A percentile compares a stretch with the other conserved stretches of the same genome.
Evolutionary conservation across 129 eudicot species (phyloP).

Genomic region (Apium graveolens): DNA sequence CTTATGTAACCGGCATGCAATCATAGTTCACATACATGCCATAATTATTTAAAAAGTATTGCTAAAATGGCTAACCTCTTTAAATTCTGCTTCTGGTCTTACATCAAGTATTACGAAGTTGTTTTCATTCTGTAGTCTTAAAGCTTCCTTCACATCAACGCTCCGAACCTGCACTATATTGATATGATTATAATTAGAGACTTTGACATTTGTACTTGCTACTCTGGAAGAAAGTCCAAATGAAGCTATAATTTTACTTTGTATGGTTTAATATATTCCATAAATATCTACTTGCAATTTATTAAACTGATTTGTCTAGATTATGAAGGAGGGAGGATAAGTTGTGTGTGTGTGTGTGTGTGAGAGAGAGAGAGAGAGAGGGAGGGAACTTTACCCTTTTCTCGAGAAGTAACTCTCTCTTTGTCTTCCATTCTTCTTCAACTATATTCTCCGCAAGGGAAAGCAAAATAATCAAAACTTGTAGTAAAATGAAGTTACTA

Average conservation of each 20-base stretch:
- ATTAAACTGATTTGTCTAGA: not conserved
- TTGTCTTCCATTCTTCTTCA: slow-evolving; percentile 87
- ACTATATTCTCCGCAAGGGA: slow-evolving; percentile 44
- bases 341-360: no score
- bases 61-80: slow-evolving; percentile 53
- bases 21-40: not conserved
- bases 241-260: not conserved
- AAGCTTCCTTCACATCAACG: slow-evolving; percentile 90
- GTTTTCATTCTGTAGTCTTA: slow-evolving; percentile 75
- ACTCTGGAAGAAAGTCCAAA: not conserved
- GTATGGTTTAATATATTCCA: not conserved
- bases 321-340: not conserved
- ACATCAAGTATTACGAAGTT: slow-evolving; percentile 95
- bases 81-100: slow-evolving; percentile 94
- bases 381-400: slow-evolving; percentile 49
- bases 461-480: slow-evolving; percentile 8
- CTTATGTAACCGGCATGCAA: not conserved
- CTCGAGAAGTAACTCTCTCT: slow-evolving; percentile 61
- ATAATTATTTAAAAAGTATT: not conserved
- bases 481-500: not conserved
- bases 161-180: slow-evolving; percentile 62
- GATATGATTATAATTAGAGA: not conserved
- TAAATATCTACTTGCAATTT: not conserved
- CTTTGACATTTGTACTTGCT: not conserved
- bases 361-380: not conserved